Base-by-base conservation (phyloP, 2,329 filamentous ascomycete genomes). In the Xylaria arbuscula region DNA sequence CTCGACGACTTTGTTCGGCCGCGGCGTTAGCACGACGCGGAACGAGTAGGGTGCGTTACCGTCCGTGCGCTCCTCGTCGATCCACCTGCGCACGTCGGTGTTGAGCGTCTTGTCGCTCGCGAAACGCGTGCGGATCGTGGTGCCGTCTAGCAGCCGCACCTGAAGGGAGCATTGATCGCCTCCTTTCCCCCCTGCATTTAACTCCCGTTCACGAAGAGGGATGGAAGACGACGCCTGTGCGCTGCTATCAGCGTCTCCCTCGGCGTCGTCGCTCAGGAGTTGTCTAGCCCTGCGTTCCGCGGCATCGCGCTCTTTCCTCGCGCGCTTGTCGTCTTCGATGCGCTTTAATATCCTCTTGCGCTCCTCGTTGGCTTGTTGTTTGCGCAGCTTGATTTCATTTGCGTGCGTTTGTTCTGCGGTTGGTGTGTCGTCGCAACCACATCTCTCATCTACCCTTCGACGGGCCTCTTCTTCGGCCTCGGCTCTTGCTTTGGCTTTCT, bases 131-230 rank as follows among this genome's bases (percentile, higher is more conserved):
- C 93, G 89, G 19, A 98, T 87, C 1, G 90, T 94, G 11, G 90
- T 90, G 10, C 95, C 95, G 76, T 98, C 93, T 65, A 97, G 92
- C 0, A 97, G 84, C 8, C 94, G 88, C 19, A 97, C 88, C 75
- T 96, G 93, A 0, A 98, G 82, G 19, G 90, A 87, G 71, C 88
- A 89, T 69, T 78, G 70, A 68, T 76, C 57, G 69, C 74, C 70
- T 28, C 28, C 28, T 28, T 5, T 28, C 28, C 72, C 58, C 51
- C 72, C 62, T 38, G 66, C 54, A 55, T 62, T 36, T 3, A 70
- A n/a, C 11, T 45, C 22, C 32, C 40, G 69, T 61, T 69, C 59
- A 32, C 70, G 77, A 56, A 72, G 71, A 2, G 66, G 67, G 11
- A 76, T 71, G 2, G 70, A 48, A 1, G 70, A 48, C 2, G 72